phyloP scores from a whole-genome alignment of 2,329 filamentous ascomycete species.

The Escovopsis sp. region DNA sequence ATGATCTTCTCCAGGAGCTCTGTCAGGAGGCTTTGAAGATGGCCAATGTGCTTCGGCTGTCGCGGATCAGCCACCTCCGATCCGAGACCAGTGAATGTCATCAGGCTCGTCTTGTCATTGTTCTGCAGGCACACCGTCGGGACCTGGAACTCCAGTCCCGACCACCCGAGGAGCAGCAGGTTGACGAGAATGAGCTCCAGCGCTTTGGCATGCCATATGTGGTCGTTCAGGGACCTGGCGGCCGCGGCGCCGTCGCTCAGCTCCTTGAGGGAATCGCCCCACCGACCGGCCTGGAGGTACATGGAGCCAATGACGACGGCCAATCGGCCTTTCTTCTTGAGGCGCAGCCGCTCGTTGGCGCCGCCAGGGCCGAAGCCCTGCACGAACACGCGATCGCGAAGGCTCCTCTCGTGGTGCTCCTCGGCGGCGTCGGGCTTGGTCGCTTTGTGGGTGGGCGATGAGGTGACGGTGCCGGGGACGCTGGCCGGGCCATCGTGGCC shows the following conservation, averaged over 20 bases:
- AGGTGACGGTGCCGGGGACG: constrained; percentile 18
- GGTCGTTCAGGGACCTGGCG: constrained; percentile 69
- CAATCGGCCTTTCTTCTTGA: constrained; percentile 66
- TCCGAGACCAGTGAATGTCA: constrained; percentile 13
- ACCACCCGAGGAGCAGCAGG: constrained; percentile 72
- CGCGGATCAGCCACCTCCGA: constrained; percentile 21
- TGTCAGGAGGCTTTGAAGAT: constrained; percentile 46
- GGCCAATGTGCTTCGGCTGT: constrained; percentile 38
- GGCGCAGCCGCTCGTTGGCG: constrained; percentile 61
- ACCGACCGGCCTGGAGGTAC: constrained; percentile 78
- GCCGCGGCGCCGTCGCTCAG: constrained; percentile 65
- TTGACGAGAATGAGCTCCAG: constrained; percentile 76
- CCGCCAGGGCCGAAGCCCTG: constrained; percentile 60
- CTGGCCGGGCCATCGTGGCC: constrained; percentile 33
- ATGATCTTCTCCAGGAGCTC: constrained; percentile 64
- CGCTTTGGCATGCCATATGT: constrained; percentile 95
- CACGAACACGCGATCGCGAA: constrained; percentile 43
- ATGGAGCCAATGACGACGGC: constrained; percentile 70
- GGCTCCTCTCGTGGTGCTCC: constrained; percentile 32
- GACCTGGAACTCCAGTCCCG: constrained; percentile 70
- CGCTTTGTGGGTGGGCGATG: constrained; percentile 27
- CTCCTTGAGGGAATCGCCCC: constrained; percentile 76
- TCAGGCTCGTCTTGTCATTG: constrained; percentile 30
- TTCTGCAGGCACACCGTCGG: constrained; percentile 38
- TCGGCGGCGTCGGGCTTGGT: constrained; percentile 26